Evolutionary conservation across 2,329 filamentous ascomycete species (phyloP).

Genomic region (Tricladium varicosporioides): DNA sequence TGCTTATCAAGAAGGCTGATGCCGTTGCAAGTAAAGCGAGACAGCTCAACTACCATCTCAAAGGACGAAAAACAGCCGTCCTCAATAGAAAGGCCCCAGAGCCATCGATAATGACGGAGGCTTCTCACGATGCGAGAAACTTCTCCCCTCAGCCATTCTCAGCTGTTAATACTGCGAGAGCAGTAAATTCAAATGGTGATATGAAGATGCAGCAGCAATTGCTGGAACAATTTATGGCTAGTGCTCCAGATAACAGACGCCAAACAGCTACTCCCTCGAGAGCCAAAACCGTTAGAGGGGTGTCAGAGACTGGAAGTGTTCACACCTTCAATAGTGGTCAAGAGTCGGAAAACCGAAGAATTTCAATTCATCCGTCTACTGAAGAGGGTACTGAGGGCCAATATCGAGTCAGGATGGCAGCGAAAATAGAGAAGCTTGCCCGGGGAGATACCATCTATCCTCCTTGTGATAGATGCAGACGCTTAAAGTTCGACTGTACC

Average conservation of each 20-base stretch:
- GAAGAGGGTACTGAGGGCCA: conserved; percentile 29
- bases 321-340: conserved; percentile 17
- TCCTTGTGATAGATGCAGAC: conserved; percentile 79
- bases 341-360: conserved; percentile 26
- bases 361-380: conserved; percentile 21
- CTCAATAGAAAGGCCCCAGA: conserved; percentile 54
- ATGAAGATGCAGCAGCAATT: conserved; percentile 50
- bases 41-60: conserved; percentile 78
- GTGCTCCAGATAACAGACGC: conserved; percentile 22
- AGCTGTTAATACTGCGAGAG: conserved; percentile 43
- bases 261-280: conserved; percentile 17
- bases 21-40: conserved; percentile 69
- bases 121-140: conserved; percentile 5
- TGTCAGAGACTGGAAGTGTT: conserved; percentile 11
- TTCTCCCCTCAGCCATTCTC: conserved; percentile 28
- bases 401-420: conserved; percentile 64
- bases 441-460: conserved; percentile 76
- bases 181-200: conserved; percentile 23
- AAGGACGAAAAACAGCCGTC: conserved; percentile 72
- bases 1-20: conserved; percentile 78
- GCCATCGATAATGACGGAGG: conserved; percentile 20
- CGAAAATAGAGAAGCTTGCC: conserved; percentile 71
- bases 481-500: conserved; percentile 76
- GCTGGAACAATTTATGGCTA: conserved; percentile 50
- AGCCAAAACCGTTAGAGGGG: conserved; percentile 15